Evolutionary conservation across 768 basidiomycete species (phyloP).

Genomic region (Porpolomopsis calyptriformis): DNA sequence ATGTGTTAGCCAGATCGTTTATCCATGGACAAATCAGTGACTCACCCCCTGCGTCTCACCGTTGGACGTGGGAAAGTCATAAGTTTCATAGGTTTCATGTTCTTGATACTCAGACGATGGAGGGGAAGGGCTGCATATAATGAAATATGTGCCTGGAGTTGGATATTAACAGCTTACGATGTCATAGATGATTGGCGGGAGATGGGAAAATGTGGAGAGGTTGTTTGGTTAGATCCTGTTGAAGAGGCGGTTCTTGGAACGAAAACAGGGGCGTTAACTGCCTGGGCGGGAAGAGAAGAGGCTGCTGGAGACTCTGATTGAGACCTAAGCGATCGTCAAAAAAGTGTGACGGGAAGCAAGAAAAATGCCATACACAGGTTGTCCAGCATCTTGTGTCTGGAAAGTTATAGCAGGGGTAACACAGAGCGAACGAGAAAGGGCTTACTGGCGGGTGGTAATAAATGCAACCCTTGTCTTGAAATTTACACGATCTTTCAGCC

Average conservation of each 20-base stretch:
- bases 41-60: background rate
- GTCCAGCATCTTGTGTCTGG: constrained; percentile 17
- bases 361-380: constrained; percentile 22
- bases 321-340: constrained; percentile 19
- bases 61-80: constrained; percentile 13
- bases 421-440: constrained; percentile 7
- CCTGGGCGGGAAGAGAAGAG: constrained; percentile 42
- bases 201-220: constrained; percentile 19
- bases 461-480: constrained; percentile 75
- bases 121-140: constrained; percentile 12
- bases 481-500: constrained; percentile 61
- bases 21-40: background rate
- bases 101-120: constrained; percentile 15
- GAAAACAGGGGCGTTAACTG: constrained; percentile 77
- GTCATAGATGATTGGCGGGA: constrained; percentile 9
- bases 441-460: constrained; percentile 72
- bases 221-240: constrained; percentile 21
- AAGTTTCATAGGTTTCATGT: constrained; percentile 17
- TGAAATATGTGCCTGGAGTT: background rate
- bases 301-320: constrained; percentile 33
- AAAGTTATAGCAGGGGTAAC: background rate
- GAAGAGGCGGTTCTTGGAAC: constrained; percentile 50
- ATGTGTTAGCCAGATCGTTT: background rate
- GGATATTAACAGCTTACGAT: constrained; percentile 13
- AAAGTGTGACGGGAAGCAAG: background rate